phyloP scores from a whole-genome alignment of 2,329 filamentous ascomycete species.

The Paraphoma sp. region DNA sequence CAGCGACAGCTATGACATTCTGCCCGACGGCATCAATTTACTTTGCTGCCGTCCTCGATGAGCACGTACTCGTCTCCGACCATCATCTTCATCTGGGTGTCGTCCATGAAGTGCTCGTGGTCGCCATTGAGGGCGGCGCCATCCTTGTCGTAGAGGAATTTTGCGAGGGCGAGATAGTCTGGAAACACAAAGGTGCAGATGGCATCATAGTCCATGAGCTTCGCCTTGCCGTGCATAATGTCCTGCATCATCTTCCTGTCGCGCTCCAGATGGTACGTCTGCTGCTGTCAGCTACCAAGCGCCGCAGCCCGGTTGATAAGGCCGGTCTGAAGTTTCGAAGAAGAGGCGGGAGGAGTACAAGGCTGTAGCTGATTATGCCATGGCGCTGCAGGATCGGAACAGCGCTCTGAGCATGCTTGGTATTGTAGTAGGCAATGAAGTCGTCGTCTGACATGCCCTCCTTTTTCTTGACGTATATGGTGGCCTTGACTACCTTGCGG shows the following conservation, averaged over 20 bases:
- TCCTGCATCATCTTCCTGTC: constrained; percentile 54
- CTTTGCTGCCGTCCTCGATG: constrained; percentile 44
- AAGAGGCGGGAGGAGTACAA: constrained; percentile 40
- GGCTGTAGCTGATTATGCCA: constrained; percentile 53
- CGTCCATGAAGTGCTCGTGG: constrained; percentile 50
- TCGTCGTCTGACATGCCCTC: constrained; percentile 52
- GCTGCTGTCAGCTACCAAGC: constrained; percentile 7
- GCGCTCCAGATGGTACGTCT: constrained; percentile 55
- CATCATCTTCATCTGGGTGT: constrained; percentile 54
- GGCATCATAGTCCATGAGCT: constrained; percentile 54
- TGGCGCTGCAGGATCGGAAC: constrained; percentile 53
- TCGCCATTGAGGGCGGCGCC: constrained; percentile 48
- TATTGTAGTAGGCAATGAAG: constrained; percentile 56
- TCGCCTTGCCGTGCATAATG: constrained; percentile 54
- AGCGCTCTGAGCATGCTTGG: constrained; percentile 52
- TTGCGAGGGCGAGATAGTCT: constrained; percentile 54
- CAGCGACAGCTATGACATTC: not conserved
- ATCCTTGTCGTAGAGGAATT: constrained; percentile 55
- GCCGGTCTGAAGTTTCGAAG: not conserved
- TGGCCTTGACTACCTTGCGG: constrained; percentile 56
- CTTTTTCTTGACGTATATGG: constrained; percentile 56
- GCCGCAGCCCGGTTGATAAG: not conserved
- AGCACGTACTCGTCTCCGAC: constrained; percentile 54
- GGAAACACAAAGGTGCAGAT: constrained; percentile 58
- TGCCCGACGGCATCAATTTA: constrained; percentile 14